Base-by-base conservation (phyloP, 2,329 filamentous ascomycete genomes). In the Neofusicoccum umdonicola region DNA sequence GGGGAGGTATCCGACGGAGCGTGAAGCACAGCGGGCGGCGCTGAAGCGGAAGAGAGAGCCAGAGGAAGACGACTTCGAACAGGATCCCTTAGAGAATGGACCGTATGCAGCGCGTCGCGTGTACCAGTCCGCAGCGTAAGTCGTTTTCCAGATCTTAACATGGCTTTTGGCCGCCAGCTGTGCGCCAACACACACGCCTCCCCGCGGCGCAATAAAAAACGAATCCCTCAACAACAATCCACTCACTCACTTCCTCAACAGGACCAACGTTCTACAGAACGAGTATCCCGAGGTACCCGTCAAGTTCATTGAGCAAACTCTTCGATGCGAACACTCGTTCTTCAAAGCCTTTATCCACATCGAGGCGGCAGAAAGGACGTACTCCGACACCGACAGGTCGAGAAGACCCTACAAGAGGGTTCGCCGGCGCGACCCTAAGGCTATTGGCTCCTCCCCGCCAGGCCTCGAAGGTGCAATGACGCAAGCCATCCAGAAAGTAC, bases 271-370 rank as follows among this genome's bases (percentile, higher is more conserved):
- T n/a, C 72, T 82, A 12, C 79, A 79, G 67, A 76, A 79, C 60
- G 78, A 81, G 48, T 81, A 80, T 57, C 73, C 70, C 0, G 69
- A 72, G 7, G 70, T 81, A 5, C 75, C 78, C 1, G 70, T 72
- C 11, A 68, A 71, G 15, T 75, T 76, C 65, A 77, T 82, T 66
- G 67, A 68, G 17, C 69, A 71, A 19, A 70, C 71, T 1, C 54
- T 80, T 5, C 57, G 35, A 15, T 50, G 64, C 11, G 65, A 74
- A 4, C 72, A 73, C 57, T 75, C 77, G 17, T 72, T 81, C 4
- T 80, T 73, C 69, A 76, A 77, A 65, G 69, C 77, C 1, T 80
- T 77, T 64, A 39, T 75, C 8, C 65, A 71, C 6, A 68, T 81
- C 13, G 74, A 74, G 37, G 60, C 66, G 17, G 72, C 75, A 60